A percentile compares a stretch with the other conserved stretches of the same genome.
Conservation (phyloP, 1,284 basidiomycete genomes). For the Takashimella koratensis region DNA sequence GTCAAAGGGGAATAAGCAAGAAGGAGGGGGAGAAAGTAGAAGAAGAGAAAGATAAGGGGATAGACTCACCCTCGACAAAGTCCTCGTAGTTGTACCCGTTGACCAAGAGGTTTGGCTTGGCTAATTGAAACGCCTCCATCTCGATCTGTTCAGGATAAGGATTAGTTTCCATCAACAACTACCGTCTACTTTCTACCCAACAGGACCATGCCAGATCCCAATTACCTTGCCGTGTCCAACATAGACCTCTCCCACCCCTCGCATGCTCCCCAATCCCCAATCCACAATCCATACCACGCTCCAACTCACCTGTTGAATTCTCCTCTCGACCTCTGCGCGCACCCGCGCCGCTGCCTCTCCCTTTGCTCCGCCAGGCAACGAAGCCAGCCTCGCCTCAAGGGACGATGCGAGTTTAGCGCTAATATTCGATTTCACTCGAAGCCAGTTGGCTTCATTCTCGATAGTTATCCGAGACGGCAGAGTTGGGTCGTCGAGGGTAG, state of each 20-base stretch:
- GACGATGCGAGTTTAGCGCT: slow-evolving; percentile 16
- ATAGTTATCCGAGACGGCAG: slow-evolving; percentile 28
- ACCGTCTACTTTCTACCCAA: neutral
- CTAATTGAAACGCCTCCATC: slow-evolving; percentile 57
- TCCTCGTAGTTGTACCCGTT: slow-evolving; percentile 74
- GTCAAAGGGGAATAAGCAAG: too few species aligned
- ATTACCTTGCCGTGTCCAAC: too few species aligned
- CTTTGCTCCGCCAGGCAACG: slow-evolving; percentile 35
- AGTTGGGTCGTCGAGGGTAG: slow-evolving; percentile 21
- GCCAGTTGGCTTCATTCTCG: slow-evolving; percentile 43
- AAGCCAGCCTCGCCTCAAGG: slow-evolving; percentile 36
- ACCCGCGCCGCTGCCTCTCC: slow-evolving; percentile 29
- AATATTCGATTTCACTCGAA: slow-evolving; percentile 38
- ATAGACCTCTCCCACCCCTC: too few species aligned
- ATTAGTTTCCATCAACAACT: neutral
- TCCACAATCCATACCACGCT: too few species aligned
- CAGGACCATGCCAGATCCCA: too few species aligned
- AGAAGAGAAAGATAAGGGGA: too few species aligned
- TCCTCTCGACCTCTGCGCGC: slow-evolving; percentile 36
- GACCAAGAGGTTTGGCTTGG: slow-evolving; percentile 67
- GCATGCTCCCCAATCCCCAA: too few species aligned
- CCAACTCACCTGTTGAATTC: slow-evolving; percentile 30
- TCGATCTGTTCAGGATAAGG: slow-evolving; percentile 21
- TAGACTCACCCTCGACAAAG: slow-evolving; percentile 51
- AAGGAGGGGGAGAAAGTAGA: too few species aligned